Evolutionary conservation across 208 protist genomes (phyloP).

Genomic region (Wallacemonas collosoma): DNA sequence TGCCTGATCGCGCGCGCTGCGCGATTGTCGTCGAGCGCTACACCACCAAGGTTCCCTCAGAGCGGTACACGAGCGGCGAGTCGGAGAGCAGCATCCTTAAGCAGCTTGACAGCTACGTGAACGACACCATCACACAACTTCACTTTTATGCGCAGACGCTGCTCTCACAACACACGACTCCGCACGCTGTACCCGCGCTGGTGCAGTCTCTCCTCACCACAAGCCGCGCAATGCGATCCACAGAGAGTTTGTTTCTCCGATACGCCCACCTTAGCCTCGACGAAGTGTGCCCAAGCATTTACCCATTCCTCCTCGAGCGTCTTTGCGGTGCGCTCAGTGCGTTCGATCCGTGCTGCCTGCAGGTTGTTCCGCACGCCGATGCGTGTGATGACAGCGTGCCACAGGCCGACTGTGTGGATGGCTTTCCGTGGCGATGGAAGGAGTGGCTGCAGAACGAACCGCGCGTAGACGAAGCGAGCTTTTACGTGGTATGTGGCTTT

Average conservation of each 20-base stretch:
- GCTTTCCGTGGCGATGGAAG: conserved; percentile 77
- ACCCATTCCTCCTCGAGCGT: conserved; percentile 71
- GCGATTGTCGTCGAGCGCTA: conserved; percentile 63
- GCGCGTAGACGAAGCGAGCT: conserved; percentile 45
- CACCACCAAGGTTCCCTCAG: conserved; percentile 65
- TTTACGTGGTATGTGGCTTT: conserved; percentile 77
- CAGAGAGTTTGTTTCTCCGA: conserved; percentile 66
- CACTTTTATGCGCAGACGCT: conserved; percentile 36
- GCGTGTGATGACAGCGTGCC: neutral
- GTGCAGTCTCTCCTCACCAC: conserved; percentile 37
- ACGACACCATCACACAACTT: conserved; percentile 58
- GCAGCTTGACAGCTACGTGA: conserved; percentile 53
- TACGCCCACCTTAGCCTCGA: conserved; percentile 61
- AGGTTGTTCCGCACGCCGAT: neutral
- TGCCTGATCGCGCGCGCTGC: conserved; percentile 23
- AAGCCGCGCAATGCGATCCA: conserved; percentile 26
- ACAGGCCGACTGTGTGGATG: conserved; percentile 18
- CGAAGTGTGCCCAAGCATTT: conserved; percentile 46
- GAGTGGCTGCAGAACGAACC: conserved; percentile 73
- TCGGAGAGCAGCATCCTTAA: conserved; percentile 56
- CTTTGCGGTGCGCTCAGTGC: conserved; percentile 61
- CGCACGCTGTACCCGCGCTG: conserved; percentile 24
- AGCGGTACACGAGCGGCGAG: conserved; percentile 73
- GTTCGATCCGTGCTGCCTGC: conserved; percentile 42
- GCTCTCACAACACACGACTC: conserved; percentile 22